A percentile compares a stretch with the other conserved stretches of the same genome.
Conservation (phyloP, 805 yeast genomes). For the Saccharomyces paradoxus region DNA sequence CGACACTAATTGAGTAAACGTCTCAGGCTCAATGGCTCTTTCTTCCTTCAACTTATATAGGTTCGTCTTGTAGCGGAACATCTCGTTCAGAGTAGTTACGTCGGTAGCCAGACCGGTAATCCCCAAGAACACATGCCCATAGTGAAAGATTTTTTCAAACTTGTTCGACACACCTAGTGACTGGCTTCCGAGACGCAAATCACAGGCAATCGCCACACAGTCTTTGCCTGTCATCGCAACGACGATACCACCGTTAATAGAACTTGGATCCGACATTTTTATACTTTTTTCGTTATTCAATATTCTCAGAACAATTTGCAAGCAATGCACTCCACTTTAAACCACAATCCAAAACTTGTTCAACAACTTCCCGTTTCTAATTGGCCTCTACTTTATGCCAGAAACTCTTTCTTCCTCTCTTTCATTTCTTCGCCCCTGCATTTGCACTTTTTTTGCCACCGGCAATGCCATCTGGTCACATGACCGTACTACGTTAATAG, state of each 20-base stretch:
- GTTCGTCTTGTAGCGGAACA: constrained; percentile 77
- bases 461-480: background rate
- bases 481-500: background rate
- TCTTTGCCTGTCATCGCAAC: constrained; percentile 98
- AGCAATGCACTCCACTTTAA: background rate
- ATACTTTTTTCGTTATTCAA: background rate
- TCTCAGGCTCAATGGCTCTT: constrained; percentile 83
- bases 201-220: constrained; percentile 96
- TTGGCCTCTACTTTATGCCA: background rate
- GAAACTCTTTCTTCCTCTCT: background rate
- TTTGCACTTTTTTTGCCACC: background rate
- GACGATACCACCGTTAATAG: constrained; percentile 87
- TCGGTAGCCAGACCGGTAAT: constrained; percentile 94
- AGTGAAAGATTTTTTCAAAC: constrained; percentile 84
- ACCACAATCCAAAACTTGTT: background rate
- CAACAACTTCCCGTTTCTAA: background rate
- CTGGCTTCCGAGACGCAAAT: constrained; percentile 87
- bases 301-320: background rate
- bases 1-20: constrained; percentile 87
- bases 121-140: constrained; percentile 81
- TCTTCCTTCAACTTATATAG: constrained; percentile 87
- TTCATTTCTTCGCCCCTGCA: background rate
- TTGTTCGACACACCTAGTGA: constrained; percentile 86
- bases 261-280: constrained; percentile 67
- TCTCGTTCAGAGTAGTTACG: constrained; percentile 76